Conservation (phyloP, 2,329 filamentous ascomycete genomes). For the Chaetomiaceae sp. region DNA sequence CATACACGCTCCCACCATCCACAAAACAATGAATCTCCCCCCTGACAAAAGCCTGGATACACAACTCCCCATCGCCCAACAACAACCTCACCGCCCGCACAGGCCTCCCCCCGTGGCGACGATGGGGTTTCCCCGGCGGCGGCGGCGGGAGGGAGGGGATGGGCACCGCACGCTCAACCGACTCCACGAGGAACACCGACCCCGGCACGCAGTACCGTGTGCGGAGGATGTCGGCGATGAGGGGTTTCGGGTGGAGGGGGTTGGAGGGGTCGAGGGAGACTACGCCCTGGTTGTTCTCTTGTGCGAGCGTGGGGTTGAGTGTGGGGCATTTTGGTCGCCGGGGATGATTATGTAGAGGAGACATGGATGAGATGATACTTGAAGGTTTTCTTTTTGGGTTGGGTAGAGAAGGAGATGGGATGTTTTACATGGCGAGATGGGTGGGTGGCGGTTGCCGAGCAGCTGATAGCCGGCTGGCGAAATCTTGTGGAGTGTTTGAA, state of each 20-base stretch:
- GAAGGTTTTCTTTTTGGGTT: background rate
- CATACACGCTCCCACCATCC: slow-evolving; percentile 40
- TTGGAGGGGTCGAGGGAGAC: slow-evolving; percentile 25
- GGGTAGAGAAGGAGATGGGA: background rate
- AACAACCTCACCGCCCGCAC: slow-evolving; percentile 43
- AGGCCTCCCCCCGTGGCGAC: background rate
- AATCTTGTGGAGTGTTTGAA: too few relatives aligned
- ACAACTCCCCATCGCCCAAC: slow-evolving; percentile 50
- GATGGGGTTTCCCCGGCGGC: too few relatives aligned
- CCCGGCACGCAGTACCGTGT: slow-evolving; percentile 45
- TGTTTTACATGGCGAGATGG: background rate
- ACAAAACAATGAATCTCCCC: slow-evolving; percentile 46
- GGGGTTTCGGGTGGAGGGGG: slow-evolving; percentile 34
- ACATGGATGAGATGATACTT: background rate
- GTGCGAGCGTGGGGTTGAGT: background rate
- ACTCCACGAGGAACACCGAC: slow-evolving; percentile 46
- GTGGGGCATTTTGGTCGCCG: slow-evolving; percentile 1
- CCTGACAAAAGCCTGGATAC: slow-evolving; percentile 49
- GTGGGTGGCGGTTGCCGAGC: background rate
- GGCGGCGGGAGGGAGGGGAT: too few relatives aligned
- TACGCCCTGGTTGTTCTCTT: too few relatives aligned
- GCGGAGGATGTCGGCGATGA: slow-evolving; percentile 46
- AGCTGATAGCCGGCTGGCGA: too few relatives aligned
- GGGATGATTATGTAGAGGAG: background rate
- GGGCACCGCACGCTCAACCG: slow-evolving; percentile 18